Conservation (phyloP, 208 protist species). For the Leishmania amazonensis region DNA sequence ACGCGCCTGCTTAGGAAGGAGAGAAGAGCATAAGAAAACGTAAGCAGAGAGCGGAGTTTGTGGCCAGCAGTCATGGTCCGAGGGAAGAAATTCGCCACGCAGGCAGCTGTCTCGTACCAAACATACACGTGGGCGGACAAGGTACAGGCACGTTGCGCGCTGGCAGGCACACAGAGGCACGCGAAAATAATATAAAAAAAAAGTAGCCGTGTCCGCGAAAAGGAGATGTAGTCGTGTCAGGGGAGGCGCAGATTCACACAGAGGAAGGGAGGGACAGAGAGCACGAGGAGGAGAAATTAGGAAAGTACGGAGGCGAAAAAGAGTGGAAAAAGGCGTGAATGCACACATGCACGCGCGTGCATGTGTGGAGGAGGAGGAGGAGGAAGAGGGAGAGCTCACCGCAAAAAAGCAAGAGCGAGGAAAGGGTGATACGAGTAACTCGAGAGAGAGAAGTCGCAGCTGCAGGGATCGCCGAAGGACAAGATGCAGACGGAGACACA, state of each 20-base stretch:
- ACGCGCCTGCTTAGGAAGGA: too few relatives aligned
- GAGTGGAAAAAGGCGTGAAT: neutral
- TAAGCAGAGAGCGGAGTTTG: too few relatives aligned
- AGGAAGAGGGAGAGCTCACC: neutral
- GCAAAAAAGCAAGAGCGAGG: neutral
- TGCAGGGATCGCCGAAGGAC: neutral
- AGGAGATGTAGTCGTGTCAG: neutral
- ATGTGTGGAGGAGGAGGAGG: too few relatives aligned
- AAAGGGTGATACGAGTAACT: neutral
- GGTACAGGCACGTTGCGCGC: too few relatives aligned
- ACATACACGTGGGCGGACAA: too few relatives aligned
- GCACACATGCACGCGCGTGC: neutral
- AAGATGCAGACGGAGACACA: neutral
- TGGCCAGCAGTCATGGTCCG: too few relatives aligned
- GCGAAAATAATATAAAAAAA: neutral
- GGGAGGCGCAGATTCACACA: neutral
- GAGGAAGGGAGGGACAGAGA: neutral
- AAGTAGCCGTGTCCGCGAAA: neutral
- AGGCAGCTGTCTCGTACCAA: too few relatives aligned
- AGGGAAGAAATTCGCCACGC: too few relatives aligned
- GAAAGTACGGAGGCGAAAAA: neutral
- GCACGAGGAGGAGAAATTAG: neutral
- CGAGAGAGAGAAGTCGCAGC: neutral
- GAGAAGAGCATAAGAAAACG: too few relatives aligned
- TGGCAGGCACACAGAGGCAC: neutral